Percentiles rank a stretch among this genome's conserved stretches.
These are phyloP conservation scores for Mycena belliarum DNA, from an alignment of 768 basidiomycete species.

Conservation along the genomic window DNA sequence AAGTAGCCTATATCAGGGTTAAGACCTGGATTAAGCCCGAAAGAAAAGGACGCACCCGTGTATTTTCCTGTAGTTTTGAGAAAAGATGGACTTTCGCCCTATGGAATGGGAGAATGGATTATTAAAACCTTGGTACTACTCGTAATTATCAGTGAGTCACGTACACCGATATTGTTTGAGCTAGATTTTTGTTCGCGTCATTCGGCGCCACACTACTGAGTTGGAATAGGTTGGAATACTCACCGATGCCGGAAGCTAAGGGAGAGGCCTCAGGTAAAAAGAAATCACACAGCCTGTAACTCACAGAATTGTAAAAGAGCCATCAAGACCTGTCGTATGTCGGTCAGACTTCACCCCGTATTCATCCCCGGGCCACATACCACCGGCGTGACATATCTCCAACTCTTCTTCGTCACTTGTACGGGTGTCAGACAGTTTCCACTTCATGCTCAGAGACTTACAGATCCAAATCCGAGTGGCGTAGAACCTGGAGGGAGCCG, in stretches of 20 bases:
- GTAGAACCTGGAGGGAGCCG: too few relatives aligned
- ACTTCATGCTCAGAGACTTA: neutral
- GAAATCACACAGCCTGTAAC: neutral
- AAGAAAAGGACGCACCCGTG: neutral
- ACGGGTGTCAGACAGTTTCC: neutral
- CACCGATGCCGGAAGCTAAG: conserved; percentile 1
- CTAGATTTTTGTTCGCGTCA: neutral
- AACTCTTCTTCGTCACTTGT: neutral
- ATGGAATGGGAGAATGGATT: neutral
- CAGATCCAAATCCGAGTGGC: conserved; percentile 4
- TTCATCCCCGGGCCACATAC: too few relatives aligned
- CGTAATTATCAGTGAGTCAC: too few relatives aligned
- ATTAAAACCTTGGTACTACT: too few relatives aligned
- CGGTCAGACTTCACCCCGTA: too few relatives aligned
- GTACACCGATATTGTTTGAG: conserved; percentile 1
- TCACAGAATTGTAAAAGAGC: neutral
- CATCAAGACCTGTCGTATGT: neutral
- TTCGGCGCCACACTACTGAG: too few relatives aligned
- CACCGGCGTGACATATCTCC: neutral
- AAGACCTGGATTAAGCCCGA: neutral
- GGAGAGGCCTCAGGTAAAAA: neutral
- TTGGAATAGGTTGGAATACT: neutral
- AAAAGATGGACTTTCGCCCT: conserved; percentile 2
- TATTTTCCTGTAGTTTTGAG: neutral
- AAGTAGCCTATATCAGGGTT: neutral